Percentiles rank a stretch among this genome's conserved stretches.
Evolutionary conservation across 768 basidiomycete species (phyloP).

Genomic region (Boletus rubroflammeus): DNA sequence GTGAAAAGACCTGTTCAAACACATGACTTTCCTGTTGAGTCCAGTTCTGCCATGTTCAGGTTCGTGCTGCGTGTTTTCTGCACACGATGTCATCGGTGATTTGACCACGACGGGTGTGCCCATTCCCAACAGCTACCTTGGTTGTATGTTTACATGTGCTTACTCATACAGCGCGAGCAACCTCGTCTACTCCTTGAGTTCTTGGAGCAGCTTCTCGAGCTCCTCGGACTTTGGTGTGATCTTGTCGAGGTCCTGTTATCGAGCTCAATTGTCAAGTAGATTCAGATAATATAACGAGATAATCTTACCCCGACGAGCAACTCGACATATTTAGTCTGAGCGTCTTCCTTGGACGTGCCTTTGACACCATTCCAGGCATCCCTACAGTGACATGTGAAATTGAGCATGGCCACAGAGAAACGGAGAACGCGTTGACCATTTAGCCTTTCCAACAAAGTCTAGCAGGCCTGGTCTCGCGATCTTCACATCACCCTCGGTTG

Average conservation of each 20-base stretch:
- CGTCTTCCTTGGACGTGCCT: slow-evolving; percentile 70
- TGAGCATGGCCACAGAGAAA: neutral
- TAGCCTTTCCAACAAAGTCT: slow-evolving; percentile 85
- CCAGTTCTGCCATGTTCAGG: neutral
- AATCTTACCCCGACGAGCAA: slow-evolving; percentile 61
- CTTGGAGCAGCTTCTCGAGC: slow-evolving; percentile 50
- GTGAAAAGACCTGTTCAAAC: neutral
- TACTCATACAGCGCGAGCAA: neutral
- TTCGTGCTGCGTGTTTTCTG: neutral
- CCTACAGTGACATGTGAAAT: slow-evolving; percentile 41
- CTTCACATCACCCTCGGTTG: slow-evolving; percentile 70
- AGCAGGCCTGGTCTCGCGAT: slow-evolving; percentile 66
- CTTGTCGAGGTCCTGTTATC: slow-evolving; percentile 52
- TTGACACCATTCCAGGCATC: slow-evolving; percentile 80
- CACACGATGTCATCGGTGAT: slow-evolving; percentile 6
- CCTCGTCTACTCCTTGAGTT: slow-evolving; percentile 48
- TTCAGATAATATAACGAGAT: neutral
- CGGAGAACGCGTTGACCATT: slow-evolving; percentile 56
- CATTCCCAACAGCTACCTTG: neutral
- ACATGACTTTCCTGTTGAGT: neutral
- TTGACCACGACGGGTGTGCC: neutral
- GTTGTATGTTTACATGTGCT: slow-evolving; percentile 2
- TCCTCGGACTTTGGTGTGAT: slow-evolving; percentile 42
- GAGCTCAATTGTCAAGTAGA: neutral
- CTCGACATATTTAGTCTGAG: slow-evolving; percentile 69